A percentile compares a stretch with the other conserved stretches of the same genome.
These are phyloP conservation scores for Vicia sativa DNA, from an alignment of 306 rosid species.

Conservation along the genomic window DNA sequence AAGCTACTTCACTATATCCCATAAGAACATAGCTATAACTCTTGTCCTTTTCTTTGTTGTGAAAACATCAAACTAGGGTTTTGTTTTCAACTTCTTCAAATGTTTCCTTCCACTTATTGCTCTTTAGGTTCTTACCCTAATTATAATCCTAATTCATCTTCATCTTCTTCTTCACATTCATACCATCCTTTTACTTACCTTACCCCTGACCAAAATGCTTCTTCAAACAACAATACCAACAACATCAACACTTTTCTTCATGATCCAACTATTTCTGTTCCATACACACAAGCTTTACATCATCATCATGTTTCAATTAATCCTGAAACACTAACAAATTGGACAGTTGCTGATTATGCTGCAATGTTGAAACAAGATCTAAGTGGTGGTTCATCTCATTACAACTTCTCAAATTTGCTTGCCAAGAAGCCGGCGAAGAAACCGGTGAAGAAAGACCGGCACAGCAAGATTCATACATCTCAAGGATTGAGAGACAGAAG, in stretches of 20 bases:
- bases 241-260: slow-evolving; percentile 35
- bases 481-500: slow-evolving; percentile 84
- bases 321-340: slow-evolving; percentile 43
- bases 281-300: slow-evolving; percentile 31
- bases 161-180: slow-evolving; percentile 41
- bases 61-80: slow-evolving; percentile 40
- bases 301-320: slow-evolving; percentile 34
- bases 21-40: slow-evolving; percentile 27
- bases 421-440: slow-evolving; percentile 33
- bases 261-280: slow-evolving; percentile 40
- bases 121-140: slow-evolving; percentile 52
- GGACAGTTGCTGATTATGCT: slow-evolving; percentile 40
- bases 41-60: slow-evolving; percentile 15
- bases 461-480: slow-evolving; percentile 89
- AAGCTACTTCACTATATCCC: slow-evolving; percentile 15
- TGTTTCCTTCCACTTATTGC: slow-evolving; percentile 53
- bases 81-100: slow-evolving; percentile 27
- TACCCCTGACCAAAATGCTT: slow-evolving; percentile 38
- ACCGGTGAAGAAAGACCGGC: slow-evolving; percentile 69
- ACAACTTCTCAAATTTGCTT: slow-evolving; percentile 22
- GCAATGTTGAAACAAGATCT: slow-evolving; percentile 41
- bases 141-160: slow-evolving; percentile 35
- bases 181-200: slow-evolving; percentile 44
- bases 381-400: not conserved
- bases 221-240: slow-evolving; percentile 34